Percentiles rank a stretch among this genome's conserved stretches.
These are phyloP conservation scores for Trametes coccinea DNA, from an alignment of 768 basidiomycete species.

Conservation along the genomic window DNA sequence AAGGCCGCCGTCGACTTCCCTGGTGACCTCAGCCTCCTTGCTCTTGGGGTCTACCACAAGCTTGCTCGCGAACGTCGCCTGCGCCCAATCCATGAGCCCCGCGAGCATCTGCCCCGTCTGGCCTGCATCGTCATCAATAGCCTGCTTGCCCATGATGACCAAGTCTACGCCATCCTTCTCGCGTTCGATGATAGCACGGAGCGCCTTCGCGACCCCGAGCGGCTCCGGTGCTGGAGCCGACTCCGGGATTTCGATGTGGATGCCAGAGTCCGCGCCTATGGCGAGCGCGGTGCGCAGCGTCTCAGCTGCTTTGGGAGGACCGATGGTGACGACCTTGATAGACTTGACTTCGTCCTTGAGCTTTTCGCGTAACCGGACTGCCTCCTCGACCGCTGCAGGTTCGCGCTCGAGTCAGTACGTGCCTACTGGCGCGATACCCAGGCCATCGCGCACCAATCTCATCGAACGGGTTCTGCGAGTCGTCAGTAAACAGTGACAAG, in stretches of 20 bases:
- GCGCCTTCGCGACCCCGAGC: conserved; percentile 84
- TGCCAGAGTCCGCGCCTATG: conserved; percentile 93
- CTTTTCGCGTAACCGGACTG: conserved; percentile 88
- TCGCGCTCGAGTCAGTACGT: conserved; percentile 1
- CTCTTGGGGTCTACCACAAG: conserved; percentile 66
- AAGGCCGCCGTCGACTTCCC: conserved; percentile 94
- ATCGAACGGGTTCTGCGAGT: conserved; percentile 89
- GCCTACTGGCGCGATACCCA: neutral
- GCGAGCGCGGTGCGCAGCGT: conserved; percentile 95
- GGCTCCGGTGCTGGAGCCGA: conserved; percentile 78
- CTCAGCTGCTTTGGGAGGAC: conserved; percentile 86
- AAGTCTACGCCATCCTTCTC: conserved; percentile 69
- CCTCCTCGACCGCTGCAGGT: conserved; percentile 88
- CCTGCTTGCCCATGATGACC: conserved; percentile 96
- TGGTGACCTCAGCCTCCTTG: conserved; percentile 67
- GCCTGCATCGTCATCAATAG: conserved; percentile 95
- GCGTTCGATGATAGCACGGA: conserved; percentile 71
- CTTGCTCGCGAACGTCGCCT: conserved; percentile 94
- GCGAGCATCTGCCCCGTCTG: conserved; percentile 98
- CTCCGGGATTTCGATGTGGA: conserved; percentile 88
- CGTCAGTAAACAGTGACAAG: neutral
- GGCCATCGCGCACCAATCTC: conserved; percentile 78
- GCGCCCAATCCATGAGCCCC: conserved; percentile 87
- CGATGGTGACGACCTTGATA: conserved; percentile 93
- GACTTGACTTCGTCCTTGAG: conserved; percentile 75